Conservation (phyloP, 805 yeast species). For the Metschnikowia proteae region DNA sequence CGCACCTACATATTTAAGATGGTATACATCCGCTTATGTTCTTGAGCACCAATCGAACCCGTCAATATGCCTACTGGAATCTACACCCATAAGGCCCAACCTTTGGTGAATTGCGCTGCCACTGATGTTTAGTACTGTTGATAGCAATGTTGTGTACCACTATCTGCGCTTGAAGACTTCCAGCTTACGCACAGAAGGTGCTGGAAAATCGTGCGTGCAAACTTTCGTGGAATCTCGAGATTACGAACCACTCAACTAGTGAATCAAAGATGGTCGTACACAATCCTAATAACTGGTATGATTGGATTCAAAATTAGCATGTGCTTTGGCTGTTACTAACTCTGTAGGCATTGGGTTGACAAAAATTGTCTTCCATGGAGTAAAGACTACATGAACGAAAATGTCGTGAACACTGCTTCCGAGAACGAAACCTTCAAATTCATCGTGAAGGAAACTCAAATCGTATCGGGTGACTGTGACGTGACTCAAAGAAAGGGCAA, state of each 20-base stretch:
- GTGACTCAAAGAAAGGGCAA: constrained; percentile 83
- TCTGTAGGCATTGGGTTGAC: constrained; percentile 65
- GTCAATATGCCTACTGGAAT: neutral
- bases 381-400: constrained; percentile 43
- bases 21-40: neutral
- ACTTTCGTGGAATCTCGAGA: neutral
- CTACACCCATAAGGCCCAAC: too few relatives aligned
- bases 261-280: constrained; percentile 52
- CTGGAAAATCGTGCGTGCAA: constrained; percentile 5
- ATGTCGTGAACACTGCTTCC: constrained; percentile 29
- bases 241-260: neutral
- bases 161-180: neutral
- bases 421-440: constrained; percentile 25
- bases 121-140: neutral
- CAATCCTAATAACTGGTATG: constrained; percentile 67
- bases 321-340: constrained; percentile 16
- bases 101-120: too few relatives aligned
- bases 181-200: constrained; percentile 1
- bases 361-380: constrained; percentile 67
- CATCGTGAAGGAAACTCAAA: constrained; percentile 37
- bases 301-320: constrained; percentile 7
- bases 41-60: too few relatives aligned
- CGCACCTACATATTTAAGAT: neutral
- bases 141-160: neutral
- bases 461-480: constrained; percentile 68